A percentile compares a stretch with the other conserved stretches of the same genome.
These are phyloP conservation scores for Agaricus blazei DNA, from an alignment of 768 basidiomycete genomes.

Conservation along the genomic window DNA sequence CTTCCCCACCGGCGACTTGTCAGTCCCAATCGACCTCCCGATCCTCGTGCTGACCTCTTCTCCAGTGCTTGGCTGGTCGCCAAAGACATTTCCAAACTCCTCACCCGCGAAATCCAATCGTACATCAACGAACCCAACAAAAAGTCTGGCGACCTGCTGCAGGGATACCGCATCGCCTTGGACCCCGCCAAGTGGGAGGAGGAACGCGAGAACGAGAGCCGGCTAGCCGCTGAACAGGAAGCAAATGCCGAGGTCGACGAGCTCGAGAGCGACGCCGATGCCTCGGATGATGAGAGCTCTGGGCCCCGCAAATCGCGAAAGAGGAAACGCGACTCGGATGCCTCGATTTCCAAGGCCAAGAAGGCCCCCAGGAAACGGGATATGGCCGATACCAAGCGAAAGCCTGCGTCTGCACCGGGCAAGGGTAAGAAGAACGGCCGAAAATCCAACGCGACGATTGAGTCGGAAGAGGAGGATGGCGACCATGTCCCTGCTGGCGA, in stretches of 20 bases:
- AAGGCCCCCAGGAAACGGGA: conserved; percentile 33
- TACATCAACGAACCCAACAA: conserved; percentile 78
- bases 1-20: conserved; percentile 96
- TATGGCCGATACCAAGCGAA: conserved; percentile 24
- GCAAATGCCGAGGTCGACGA: conserved; percentile 65
- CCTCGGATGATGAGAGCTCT: conserved; percentile 25
- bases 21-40: conserved; percentile 30
- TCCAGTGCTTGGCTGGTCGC: conserved; percentile 78
- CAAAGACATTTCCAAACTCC: conserved; percentile 78
- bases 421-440: conserved; percentile 49
- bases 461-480: conserved; percentile 62
- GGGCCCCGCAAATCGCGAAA: conserved; percentile 29
- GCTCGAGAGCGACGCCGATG: conserved; percentile 25
- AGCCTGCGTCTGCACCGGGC: conserved; percentile 23
- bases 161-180: conserved; percentile 68
- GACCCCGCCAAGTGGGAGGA: conserved; percentile 55
- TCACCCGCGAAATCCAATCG: conserved; percentile 74
- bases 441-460: conserved; percentile 54
- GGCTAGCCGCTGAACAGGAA: conserved; percentile 23
- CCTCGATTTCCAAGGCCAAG: conserved; percentile 32
- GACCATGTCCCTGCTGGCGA: conserved; percentile 31
- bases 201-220: conserved; percentile 28
- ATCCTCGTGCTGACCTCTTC: neutral
- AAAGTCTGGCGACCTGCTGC: conserved; percentile 67
- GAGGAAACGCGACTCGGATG: conserved; percentile 61